A percentile compares a stretch with the other conserved stretches of the same genome.
Evolutionary conservation across 2,329 filamentous ascomycete species (phyloP).

Genomic region (Trichoderma citrinoviride): DNA sequence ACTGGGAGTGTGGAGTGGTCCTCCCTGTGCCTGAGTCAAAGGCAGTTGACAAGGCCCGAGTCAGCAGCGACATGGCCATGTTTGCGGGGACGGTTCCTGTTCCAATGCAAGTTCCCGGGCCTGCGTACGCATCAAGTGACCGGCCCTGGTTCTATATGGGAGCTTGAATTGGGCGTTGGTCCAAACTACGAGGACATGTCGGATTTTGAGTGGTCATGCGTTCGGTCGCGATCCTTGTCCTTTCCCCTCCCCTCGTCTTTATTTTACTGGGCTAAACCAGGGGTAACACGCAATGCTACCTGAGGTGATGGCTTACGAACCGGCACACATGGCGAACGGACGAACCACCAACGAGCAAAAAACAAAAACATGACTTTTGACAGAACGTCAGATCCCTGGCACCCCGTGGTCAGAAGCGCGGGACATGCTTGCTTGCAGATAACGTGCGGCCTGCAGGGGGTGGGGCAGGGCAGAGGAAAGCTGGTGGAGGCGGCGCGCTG

Average conservation of each 20-base stretch:
- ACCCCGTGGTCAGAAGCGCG: slow-evolving; percentile 17
- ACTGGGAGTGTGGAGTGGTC: slow-evolving; percentile 94
- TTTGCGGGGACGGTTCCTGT: slow-evolving; percentile 59
- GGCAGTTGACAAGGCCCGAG: slow-evolving; percentile 21
- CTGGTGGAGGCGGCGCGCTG: slow-evolving; percentile 6
- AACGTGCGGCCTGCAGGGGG: slow-evolving; percentile 19
- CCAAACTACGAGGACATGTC: not conserved
- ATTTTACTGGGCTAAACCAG: not conserved
- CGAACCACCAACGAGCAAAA: too few species aligned
- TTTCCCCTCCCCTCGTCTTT: not conserved
- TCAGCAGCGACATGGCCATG: slow-evolving; percentile 31
- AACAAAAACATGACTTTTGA: not conserved
- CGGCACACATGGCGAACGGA: not conserved
- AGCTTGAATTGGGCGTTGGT: slow-evolving; percentile 24
- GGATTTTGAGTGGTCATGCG: slow-evolving; percentile 5
- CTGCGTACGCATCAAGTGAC: slow-evolving; percentile 43
- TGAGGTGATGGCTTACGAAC: not conserved
- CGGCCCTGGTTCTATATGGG: slow-evolving; percentile 45
- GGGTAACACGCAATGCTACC: not conserved
- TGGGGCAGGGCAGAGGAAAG: not conserved
- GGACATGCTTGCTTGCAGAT: slow-evolving; percentile 21
- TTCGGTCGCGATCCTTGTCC: not conserved
- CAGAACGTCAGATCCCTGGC: slow-evolving; percentile 11
- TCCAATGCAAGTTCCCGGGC: slow-evolving; percentile 61
- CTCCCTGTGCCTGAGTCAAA: slow-evolving; percentile 52